Evolutionary conservation across 106 monocot genomes (phyloP).

Genomic region (Vanilla planifolia): DNA sequence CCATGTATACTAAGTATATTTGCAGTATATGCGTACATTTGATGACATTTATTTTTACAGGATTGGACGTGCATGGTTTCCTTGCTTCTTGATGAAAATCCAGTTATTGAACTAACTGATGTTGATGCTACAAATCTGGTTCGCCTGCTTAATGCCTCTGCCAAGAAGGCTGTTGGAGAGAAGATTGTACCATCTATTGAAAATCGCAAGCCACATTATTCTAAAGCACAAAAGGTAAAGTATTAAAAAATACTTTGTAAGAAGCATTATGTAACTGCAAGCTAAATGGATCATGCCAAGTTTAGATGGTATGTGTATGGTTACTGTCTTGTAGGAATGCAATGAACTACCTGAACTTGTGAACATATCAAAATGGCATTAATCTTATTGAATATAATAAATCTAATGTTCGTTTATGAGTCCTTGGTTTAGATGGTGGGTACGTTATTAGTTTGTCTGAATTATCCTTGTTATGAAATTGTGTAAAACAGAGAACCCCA

Average conservation of each 20-base stretch:
- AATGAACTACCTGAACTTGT: too few species aligned
- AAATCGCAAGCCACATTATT: conserved; percentile 72
- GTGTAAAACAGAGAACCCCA: too few species aligned
- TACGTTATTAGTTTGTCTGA: too few species aligned
- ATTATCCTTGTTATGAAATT: too few species aligned
- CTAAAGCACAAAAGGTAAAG: conserved; percentile 85
- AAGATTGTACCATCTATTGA: conserved; percentile 82
- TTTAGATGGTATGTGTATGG: too few species aligned
- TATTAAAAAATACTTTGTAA: neutral
- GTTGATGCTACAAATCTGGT: conserved; percentile 92
- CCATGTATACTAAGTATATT: neutral
- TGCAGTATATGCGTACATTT: neutral
- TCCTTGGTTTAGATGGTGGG: too few species aligned
- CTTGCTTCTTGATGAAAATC: conserved; percentile 85
- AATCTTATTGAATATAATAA: too few species aligned
- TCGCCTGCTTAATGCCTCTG: conserved; percentile 76
- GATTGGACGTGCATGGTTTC: conserved; percentile 98
- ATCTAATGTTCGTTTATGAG: too few species aligned
- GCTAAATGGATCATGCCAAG: neutral
- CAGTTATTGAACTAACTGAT: conserved; percentile 67
- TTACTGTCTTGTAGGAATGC: too few species aligned
- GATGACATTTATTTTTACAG: conserved; percentile 20
- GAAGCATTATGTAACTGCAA: neutral
- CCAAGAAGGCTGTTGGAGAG: conserved; percentile 86
- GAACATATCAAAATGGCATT: too few species aligned